phyloP scores from a whole-genome alignment of 495 filamentous ascomycete species.

The Penicillium samsonianum region DNA sequence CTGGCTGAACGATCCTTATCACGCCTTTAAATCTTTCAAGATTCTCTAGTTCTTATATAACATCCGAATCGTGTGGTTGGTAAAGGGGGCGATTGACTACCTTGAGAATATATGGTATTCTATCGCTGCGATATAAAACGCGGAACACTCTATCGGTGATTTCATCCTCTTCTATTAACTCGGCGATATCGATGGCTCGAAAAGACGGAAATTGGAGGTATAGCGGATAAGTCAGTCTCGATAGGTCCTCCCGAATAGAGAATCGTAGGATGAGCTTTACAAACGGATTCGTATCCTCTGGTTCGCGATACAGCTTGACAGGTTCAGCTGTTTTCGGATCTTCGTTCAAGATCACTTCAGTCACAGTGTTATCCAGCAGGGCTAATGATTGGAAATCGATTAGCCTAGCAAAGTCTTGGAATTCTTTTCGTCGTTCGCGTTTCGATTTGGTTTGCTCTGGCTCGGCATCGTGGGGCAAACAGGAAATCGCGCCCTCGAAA shows the following conservation, averaged over 20 bases:
- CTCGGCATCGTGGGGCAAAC: too few relatives aligned
- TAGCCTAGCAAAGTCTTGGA: slow-evolving; percentile 6
- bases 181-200: slow-evolving; percentile 8
- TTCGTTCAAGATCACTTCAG: slow-evolving; percentile 23
- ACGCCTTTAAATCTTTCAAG: slow-evolving; percentile 20
- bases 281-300: slow-evolving; percentile 5
- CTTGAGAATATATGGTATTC: slow-evolving; percentile 22
- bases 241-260: slow-evolving; percentile 24
- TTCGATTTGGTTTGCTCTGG: slow-evolving; percentile 5
- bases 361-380: slow-evolving; percentile 26
- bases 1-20: slow-evolving; percentile 23
- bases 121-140: slow-evolving; percentile 12
- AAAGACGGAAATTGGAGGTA: slow-evolving; percentile 20
- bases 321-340: not conserved
- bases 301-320: slow-evolving; percentile 6
- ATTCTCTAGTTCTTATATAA: slow-evolving; percentile 27
- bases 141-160: slow-evolving; percentile 20
- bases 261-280: slow-evolving; percentile 13
- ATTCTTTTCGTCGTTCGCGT: slow-evolving; percentile 9
- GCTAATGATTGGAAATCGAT: slow-evolving; percentile 15
- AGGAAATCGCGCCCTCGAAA: slow-evolving; percentile 1
- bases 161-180: slow-evolving; percentile 16
- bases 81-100: slow-evolving; percentile 24
- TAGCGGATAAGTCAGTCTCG: slow-evolving; percentile 18
- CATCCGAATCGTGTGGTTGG: slow-evolving; percentile 21